phyloP scores from a whole-genome alignment of 2,329 filamentous ascomycete species.

The Fusarium austroafricanum region DNA sequence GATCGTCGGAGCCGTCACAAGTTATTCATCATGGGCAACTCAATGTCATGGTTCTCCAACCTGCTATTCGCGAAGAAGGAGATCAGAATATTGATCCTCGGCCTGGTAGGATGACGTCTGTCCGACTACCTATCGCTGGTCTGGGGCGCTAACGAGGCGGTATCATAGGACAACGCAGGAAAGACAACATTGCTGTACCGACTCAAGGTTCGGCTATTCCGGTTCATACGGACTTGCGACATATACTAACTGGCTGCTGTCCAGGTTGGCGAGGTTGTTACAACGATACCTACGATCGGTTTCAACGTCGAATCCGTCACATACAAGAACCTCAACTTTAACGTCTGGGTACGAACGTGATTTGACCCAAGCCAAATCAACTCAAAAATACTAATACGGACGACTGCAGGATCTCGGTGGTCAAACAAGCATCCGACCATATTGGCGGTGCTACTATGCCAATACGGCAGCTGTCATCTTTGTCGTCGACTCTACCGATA shows the following conservation, averaged over 20 bases:
- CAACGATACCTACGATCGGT: constrained; percentile 98
- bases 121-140: constrained; percentile 2
- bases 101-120: constrained; percentile 72
- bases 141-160: constrained; percentile 35
- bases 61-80: constrained; percentile 95
- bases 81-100: constrained; percentile 94
- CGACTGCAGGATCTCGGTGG: constrained; percentile 82
- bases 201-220: constrained; percentile 75
- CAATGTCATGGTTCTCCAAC: constrained; percentile 76
- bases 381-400: constrained; percentile 17
- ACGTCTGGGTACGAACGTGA: constrained; percentile 83
- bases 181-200: constrained; percentile 98
- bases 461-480: constrained; percentile 99
- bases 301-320: constrained; percentile 99
- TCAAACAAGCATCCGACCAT: constrained; percentile 97
- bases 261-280: constrained; percentile 97
- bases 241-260: constrained; percentile 20
- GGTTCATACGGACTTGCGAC: background rate
- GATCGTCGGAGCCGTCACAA: constrained; percentile 25
- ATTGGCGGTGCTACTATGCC: constrained; percentile 99
- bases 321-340: constrained; percentile 98
- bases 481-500: constrained; percentile 98
- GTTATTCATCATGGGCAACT: constrained; percentile 67
- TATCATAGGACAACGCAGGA: constrained; percentile 88
- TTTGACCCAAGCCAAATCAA: background rate